Evolutionary conservation across 129 eudicot species (phyloP).

Genomic region (Lactuca saligna): DNA sequence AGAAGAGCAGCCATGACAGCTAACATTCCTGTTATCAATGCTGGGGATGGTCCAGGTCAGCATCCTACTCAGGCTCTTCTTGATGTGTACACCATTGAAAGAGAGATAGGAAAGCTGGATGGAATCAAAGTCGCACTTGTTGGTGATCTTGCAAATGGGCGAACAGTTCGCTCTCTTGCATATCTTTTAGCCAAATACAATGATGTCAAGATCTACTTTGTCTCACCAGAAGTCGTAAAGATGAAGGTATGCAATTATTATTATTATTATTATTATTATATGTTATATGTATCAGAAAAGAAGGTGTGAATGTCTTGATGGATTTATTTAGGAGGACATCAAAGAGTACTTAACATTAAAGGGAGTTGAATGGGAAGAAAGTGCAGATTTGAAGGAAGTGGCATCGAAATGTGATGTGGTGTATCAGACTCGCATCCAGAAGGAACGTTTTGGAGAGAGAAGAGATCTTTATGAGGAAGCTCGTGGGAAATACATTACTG

Average conservation of each 20-base stretch:
- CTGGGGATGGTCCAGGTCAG: slow-evolving; percentile 99
- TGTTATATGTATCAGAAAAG: no score
- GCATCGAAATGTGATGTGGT: slow-evolving; percentile 95
- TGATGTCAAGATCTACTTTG: slow-evolving; percentile 82
- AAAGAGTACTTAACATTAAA: slow-evolving; percentile 66
- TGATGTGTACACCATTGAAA: slow-evolving; percentile 82
- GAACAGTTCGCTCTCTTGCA: slow-evolving; percentile 94
- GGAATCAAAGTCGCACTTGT: slow-evolving; percentile 93
- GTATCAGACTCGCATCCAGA: slow-evolving; percentile 92
- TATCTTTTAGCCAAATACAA: slow-evolving; percentile 80
- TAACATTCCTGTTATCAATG: slow-evolving; percentile 87
- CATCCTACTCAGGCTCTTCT: slow-evolving; percentile 99
- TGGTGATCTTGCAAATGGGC: slow-evolving; percentile 94
- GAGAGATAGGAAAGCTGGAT: slow-evolving; percentile 89
- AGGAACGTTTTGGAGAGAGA: slow-evolving; percentile 87
- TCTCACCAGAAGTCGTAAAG: slow-evolving; percentile 81
- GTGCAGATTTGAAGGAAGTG: slow-evolving; percentile 77
- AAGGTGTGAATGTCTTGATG: not conserved
- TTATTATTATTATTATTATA: not conserved
- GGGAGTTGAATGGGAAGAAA: slow-evolving; percentile 95
- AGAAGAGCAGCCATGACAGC: slow-evolving; percentile 89
- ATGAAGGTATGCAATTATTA: slow-evolving; percentile 65
- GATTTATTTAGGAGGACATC: slow-evolving; percentile 68
- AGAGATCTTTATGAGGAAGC: slow-evolving; percentile 76
- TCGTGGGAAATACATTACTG: slow-evolving; percentile 88